Evolutionary conservation across 768 basidiomycete species (phyloP), one percentile per base, ranked within the genome.

Genomic region (Kwoniella pini): DNA sequence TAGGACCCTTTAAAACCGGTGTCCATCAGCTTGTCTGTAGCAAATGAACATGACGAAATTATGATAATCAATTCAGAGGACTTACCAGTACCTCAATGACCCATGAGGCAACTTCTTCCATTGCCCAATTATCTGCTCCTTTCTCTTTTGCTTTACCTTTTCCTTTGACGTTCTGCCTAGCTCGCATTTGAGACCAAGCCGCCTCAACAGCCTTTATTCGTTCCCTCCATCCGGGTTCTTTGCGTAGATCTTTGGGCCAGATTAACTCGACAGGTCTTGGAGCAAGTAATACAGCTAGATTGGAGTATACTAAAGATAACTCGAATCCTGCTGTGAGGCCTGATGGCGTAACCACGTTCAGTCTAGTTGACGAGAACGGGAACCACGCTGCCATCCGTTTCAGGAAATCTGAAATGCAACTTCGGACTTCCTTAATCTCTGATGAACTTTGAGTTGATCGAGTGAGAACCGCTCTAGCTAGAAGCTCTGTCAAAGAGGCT

Each of bases 331-430:
- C 59, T 5, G 67, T 30, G 26, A 76, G 15, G 6, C 63, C 65
- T 3, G 48, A 26, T 4, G 63, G 57, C 13, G 66, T 38, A 13
- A 58, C 24, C n/a, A 52, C 27, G 17, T 42, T 39, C 2, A 61
- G 33, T 5, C 46, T 9, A 2, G 64, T 40, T 11, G 58, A 22
- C 3, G 42, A 48, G 77, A 91, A 92, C 1, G 94, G 94, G 74
- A 98, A 96, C 77, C 92, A 91, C 2, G 87, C 82, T 4, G 85
- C 77, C 83, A 95, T 88, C 71, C 91, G 86, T 11, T 82, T 82
- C 0, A 96, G 81, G 17, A 96, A 65, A 30, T 66, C 69, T 0
- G 66, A 60, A 0, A 76, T 69, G 17, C 63, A 28, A 19, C 55
- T 50, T 39, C 68, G 64, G 26, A 73, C 66, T 22, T 62, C 64